phyloP scores from a whole-genome alignment of 2,329 filamentous ascomycete genomes.

The Calonectria honghensis region DNA sequence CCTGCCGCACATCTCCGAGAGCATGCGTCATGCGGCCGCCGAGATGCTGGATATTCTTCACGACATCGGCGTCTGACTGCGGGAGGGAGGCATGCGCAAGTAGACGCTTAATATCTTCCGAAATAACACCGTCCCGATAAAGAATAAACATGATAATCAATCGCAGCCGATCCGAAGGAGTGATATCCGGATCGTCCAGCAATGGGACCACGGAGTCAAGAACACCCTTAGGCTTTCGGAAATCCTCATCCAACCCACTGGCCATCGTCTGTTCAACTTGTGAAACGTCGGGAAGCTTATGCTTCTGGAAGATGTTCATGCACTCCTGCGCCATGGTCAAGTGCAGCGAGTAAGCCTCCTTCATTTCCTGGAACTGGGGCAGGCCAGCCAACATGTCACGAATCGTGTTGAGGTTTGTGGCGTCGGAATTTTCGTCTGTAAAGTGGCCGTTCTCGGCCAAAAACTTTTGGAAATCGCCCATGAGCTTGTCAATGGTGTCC shows the following conservation, averaged over 20 bases:
- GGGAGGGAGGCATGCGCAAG: conserved; percentile 88
- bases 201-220: conserved; percentile 89
- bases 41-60: conserved; percentile 87
- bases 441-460: conserved; percentile 94
- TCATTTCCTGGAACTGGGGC: conserved; percentile 95
- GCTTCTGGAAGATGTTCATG: conserved; percentile 92
- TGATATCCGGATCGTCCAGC: conserved; percentile 88
- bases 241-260: conserved; percentile 94
- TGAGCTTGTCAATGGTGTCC: conserved; percentile 94
- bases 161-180: conserved; percentile 84
- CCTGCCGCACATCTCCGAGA: conserved; percentile 85
- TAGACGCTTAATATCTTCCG: conserved; percentile 88
- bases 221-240: conserved; percentile 91
- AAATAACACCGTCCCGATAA: conserved; percentile 89
- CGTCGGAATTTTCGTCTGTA: conserved; percentile 81
- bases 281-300: conserved; percentile 90
- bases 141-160: conserved; percentile 90
- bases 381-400: conserved; percentile 97
- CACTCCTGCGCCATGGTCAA: conserved; percentile 97
- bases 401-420: conserved; percentile 90
- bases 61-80: conserved; percentile 80
- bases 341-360: conserved; percentile 95
- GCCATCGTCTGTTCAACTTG: conserved; percentile 92
- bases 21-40: conserved; percentile 81
- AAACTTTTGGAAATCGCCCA: conserved; percentile 94